Base-by-base conservation (phyloP, 768 basidiomycete genomes). In the Cystofilobasidium ferigula region DNA sequence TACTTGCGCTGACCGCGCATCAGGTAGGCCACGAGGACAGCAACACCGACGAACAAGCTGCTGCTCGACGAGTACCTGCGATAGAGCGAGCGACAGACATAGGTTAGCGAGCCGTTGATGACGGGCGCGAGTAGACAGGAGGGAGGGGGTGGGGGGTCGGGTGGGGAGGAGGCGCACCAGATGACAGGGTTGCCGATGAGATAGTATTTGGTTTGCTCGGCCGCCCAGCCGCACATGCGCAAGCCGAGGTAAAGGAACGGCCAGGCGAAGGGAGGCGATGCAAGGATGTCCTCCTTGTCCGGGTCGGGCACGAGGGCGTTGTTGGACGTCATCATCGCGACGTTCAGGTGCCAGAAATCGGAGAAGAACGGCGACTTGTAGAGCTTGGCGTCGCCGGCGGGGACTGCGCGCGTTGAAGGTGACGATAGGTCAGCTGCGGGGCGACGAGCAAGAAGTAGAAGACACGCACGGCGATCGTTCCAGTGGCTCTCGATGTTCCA, bases 311-410 rank as follows among this genome's bases (percentile, higher is more conserved):
- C 76, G 62, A 99, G 85, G 0, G 95, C 94, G 73, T 99, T 99
- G 79, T 99, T 99, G 6, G 95, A 97, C 0, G 94, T 95, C 89
- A 93, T 92, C 95, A 99, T 99, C 10, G 93, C 95, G 30, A 99
- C 90, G 73, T 99, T 99, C 64, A 99, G 83, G 75, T 99, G 94
- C 86, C 90, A 93, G 77, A 99, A 99, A 78, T 99, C 94, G 60
- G 88, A 85, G 54, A 94, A 78, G 82, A 99, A 99, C 0, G 94
- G 87, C 1, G 94, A 94, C 43, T 78, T 81, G 78, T 94, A 95
- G 64, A 85, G 82, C 72, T 88, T 92, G 67, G 82, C 81, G 45
- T 94, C 81, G 2, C 88, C 94, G 4, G 83, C 71, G 14, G 92
- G 90, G 13, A 99, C 89, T 95, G 72, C 35, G 42, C 34, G 28